Conservation (phyloP, 116 monocot species). For the Dioscorea cayenensis region DNA sequence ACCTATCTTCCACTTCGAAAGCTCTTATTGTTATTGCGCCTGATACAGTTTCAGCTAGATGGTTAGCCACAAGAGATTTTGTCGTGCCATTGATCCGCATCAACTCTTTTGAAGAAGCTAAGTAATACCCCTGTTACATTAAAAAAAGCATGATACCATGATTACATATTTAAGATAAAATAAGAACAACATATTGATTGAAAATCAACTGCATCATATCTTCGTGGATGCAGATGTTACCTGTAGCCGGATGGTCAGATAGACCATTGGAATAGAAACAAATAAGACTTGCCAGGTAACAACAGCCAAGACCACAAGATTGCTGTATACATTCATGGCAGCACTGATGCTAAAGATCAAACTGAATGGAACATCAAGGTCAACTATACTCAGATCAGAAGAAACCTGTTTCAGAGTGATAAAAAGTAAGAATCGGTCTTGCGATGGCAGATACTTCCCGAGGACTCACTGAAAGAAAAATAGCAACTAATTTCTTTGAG, state of each 20-base stretch:
- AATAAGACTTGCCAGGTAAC: conserved; percentile 73
- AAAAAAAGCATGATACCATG: not conserved
- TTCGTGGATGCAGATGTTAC: conserved; percentile 15
- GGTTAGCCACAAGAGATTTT: conserved; percentile 75
- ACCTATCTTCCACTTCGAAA: conserved; percentile 66
- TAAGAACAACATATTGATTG: not conserved
- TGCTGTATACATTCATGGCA: conserved; percentile 60
- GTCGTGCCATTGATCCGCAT: conserved; percentile 91
- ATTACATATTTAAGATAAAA: not conserved
- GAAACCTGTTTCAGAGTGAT: conserved; percentile 41
- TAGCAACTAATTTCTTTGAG: not conserved
- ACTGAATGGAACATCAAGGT: conserved; percentile 73
- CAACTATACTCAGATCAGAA: conserved; percentile 57
- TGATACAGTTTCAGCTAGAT: conserved; percentile 70
- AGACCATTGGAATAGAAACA: conserved; percentile 59
- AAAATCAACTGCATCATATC: not conserved
- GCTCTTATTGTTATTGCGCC: conserved; percentile 86
- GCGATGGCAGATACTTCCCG: not conserved
- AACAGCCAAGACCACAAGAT: conserved; percentile 59
- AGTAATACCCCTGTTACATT: conserved; percentile 59
- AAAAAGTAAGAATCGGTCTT: not conserved
- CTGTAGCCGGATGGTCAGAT: conserved; percentile 59
- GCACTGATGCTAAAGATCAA: conserved; percentile 50
- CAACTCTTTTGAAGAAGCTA: conserved; percentile 75
- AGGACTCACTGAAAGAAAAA: not conserved